A percentile compares a stretch with the other conserved stretches of the same genome.
Evolutionary conservation across 257 asterid species (phyloP).

Genomic region (Cinchona pubescens): DNA sequence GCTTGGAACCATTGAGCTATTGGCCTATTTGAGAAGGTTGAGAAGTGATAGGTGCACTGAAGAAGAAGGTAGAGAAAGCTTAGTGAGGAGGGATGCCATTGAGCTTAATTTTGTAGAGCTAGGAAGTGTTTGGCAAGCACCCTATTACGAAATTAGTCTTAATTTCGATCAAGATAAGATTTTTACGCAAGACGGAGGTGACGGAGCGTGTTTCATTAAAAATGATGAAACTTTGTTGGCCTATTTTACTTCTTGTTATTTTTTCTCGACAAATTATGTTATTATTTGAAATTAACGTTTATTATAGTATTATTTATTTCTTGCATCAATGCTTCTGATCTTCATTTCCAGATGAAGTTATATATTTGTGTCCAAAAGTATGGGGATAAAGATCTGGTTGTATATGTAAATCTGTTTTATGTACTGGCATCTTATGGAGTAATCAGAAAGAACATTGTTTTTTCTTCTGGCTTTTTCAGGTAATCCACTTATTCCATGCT

Average conservation of each 20-base stretch:
- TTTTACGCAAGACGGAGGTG: slow-evolving; percentile 37
- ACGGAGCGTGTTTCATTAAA: slow-evolving; percentile 14
- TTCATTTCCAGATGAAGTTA: neutral
- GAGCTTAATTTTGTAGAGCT: slow-evolving; percentile 65
- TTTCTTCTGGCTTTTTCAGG: slow-evolving; percentile 37
- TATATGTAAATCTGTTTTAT: neutral
- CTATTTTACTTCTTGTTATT: neutral
- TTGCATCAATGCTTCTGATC: neutral
- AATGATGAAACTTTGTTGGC: neutral
- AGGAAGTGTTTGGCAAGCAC: slow-evolving; percentile 85
- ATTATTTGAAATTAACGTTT: neutral
- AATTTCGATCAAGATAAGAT: slow-evolving; percentile 30
- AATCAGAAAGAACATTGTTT: neutral
- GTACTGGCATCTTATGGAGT: neutral
- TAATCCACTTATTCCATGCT: slow-evolving; percentile 14
- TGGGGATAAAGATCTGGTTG: neutral
- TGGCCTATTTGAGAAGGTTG: slow-evolving; percentile 47
- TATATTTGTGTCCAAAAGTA: neutral
- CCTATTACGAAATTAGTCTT: slow-evolving; percentile 57
- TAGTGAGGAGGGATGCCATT: slow-evolving; percentile 19
- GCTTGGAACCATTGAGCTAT: slow-evolving; percentile 45
- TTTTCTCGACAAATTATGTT: neutral
- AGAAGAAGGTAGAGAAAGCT: slow-evolving; percentile 30
- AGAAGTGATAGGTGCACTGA: slow-evolving; percentile 34
- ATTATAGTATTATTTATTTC: neutral